A percentile compares a stretch with the other conserved stretches of the same genome.
phyloP scores from a whole-genome alignment of 768 basidiomycete species.

The Naganishia kalamii region DNA sequence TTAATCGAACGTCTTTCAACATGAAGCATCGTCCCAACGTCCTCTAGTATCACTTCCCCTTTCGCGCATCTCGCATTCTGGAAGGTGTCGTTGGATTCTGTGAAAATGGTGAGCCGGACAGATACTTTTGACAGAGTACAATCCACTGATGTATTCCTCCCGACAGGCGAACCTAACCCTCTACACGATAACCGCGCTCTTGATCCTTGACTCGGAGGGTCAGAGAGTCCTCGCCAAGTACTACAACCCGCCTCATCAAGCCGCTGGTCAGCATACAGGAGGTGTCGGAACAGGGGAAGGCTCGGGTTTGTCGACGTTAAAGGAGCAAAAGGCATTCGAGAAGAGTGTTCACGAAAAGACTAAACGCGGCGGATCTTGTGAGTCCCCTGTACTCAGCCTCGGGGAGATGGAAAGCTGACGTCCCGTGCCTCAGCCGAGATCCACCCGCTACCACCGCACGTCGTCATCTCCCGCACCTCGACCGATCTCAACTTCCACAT shows the following conservation, averaged over 20 bases:
- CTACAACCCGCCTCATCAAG: constrained; percentile 65
- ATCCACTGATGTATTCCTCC: background rate
- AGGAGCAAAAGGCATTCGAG: constrained; percentile 93
- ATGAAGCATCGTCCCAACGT: too few species aligned
- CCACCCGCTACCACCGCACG: constrained; percentile 76
- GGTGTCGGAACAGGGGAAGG: background rate
- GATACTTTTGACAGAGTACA: background rate
- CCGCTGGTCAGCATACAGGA: constrained; percentile 35
- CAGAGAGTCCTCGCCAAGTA: constrained; percentile 94
- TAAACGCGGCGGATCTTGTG: constrained; percentile 76
- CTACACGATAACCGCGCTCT: constrained; percentile 76
- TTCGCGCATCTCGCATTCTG: too few species aligned
- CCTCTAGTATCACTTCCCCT: too few species aligned
- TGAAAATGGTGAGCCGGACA: background rate
- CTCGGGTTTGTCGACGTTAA: constrained; percentile 53
- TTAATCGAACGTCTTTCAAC: too few species aligned
- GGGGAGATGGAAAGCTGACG: too few species aligned
- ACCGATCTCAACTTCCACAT: constrained; percentile 94
- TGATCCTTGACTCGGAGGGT: constrained; percentile 92
- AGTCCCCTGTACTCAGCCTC: too few species aligned
- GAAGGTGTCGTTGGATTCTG: background rate
- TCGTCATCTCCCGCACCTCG: constrained; percentile 90
- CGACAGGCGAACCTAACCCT: constrained; percentile 65
- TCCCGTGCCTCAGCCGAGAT: constrained; percentile 65
- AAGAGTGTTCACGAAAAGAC: constrained; percentile 94